Evolutionary conservation across 495 filamentous ascomycete genomes (phyloP).

Genomic region (Lophiostoma macrostomum): DNA sequence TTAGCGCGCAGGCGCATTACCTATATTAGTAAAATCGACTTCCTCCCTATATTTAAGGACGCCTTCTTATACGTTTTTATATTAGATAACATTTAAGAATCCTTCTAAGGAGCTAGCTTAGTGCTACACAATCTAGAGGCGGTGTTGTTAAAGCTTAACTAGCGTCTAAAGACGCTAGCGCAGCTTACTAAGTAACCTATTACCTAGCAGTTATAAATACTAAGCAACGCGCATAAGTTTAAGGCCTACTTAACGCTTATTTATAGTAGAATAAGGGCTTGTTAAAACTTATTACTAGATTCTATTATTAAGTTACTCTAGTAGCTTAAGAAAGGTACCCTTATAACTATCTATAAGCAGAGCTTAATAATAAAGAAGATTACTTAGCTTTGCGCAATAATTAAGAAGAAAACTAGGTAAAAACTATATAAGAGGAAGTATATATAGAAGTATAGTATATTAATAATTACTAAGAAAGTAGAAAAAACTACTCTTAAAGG

Average conservation of each 20-base stretch:
- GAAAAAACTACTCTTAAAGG: background rate
- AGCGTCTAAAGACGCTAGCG: background rate
- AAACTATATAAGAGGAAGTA: conserved; percentile 19
- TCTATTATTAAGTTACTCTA: conserved; percentile 11
- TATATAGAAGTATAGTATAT: conserved; percentile 5
- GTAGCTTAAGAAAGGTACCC: conserved; percentile 13
- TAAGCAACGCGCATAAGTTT: conserved; percentile 7
- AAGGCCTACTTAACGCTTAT: conserved; percentile 12
- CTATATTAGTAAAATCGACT: conserved; percentile 20
- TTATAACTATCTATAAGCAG: conserved; percentile 9
- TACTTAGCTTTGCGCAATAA: conserved; percentile 8
- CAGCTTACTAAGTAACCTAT: background rate
- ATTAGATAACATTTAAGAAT: conserved; percentile 13
- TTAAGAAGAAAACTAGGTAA: conserved; percentile 5
- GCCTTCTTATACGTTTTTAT: conserved; percentile 8
- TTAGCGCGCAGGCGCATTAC: conserved; percentile 6
- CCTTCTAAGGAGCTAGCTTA: conserved; percentile 25
- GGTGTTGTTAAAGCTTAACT: conserved; percentile 9
- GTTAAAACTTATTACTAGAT: conserved; percentile 3
- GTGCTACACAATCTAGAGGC: conserved; percentile 20
- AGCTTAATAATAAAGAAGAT: conserved; percentile 4
- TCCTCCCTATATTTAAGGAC: conserved; percentile 20
- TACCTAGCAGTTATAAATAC: conserved; percentile 11
- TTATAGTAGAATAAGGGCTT: conserved; percentile 2
- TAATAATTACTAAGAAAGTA: conserved; percentile 1